Evolutionary conservation across 768 basidiomycete species (phyloP), one percentile per base, ranked within the genome.

Genomic region (Tricholoma saponaceum): DNA sequence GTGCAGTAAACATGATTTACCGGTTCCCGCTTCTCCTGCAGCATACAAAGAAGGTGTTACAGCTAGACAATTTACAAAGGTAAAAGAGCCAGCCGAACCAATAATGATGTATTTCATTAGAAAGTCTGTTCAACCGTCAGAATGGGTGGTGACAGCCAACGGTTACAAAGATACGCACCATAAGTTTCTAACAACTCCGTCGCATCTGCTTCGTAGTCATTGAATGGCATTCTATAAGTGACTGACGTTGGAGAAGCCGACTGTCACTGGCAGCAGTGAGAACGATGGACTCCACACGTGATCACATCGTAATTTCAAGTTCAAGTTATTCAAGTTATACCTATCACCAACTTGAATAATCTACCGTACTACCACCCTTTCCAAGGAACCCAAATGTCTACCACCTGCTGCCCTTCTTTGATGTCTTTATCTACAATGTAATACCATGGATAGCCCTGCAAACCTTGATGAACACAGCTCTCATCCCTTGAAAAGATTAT

Each of bases 21-120:
- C 97, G 4, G 94, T 91, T 60, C 95, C 96, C 20, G 96, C 91
- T 77, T 98, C 95, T 61, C 95, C 95, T 98, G 60, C 30, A 47
- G 54, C 39, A 58, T 44, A 30, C 35, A 46, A 20, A 33, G 28
- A 51, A 51, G 46, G 13, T 53, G 54, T 50, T 30, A 59, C 23
- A 22, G 52, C 33, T 30, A 57, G 55, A 54, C 51, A 55, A 47
- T 58, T 56, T 30, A 52, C 30, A 23, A 51, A 44, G 30, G 35
- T 49, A 62, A 52, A 53, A 56, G 33, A 57, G 51, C 18, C 50
- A 47, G 47, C 50, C 79, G 58, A 63, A 92, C 96, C 96, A 66
- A 98, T 93, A 64, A 98, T 84, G 69, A 98, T 97, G 74, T 95
- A 94, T 77, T 99, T 99, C 87, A 98, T 93, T 63, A 99, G 83